A percentile compares a stretch with the other conserved stretches of the same genome.
These are phyloP conservation scores for Sordariomycetes sp. DNA, from an alignment of 2,329 filamentous ascomycete genomes.

Conservation along the genomic window DNA sequence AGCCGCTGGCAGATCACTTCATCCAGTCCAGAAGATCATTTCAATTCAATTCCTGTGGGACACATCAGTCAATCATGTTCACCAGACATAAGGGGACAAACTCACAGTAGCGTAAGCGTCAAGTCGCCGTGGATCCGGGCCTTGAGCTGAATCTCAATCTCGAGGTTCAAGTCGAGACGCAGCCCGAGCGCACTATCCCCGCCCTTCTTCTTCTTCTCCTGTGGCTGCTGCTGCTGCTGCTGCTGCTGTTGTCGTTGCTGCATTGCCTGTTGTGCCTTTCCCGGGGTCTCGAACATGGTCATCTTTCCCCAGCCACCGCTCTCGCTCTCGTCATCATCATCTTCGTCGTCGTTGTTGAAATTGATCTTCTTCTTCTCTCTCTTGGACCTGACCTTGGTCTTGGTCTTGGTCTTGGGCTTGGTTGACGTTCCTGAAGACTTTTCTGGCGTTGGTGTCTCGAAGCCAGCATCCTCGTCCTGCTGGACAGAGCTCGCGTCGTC, in stretches of 20 bases:
- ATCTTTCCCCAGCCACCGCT: constrained; percentile 4
- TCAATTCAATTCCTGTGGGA: too few species aligned
- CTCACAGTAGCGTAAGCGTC: constrained; percentile 60
- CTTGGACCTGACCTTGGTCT: constrained; percentile 6
- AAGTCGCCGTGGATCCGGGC: constrained; percentile 79
- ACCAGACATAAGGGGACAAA: too few species aligned
- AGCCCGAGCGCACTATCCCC: constrained; percentile 42
- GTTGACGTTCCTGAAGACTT: too few species aligned
- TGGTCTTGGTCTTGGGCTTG: constrained; percentile 2
- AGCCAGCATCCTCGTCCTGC: too few species aligned
- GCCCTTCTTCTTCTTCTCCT: constrained; percentile 10
- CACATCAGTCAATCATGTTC: too few species aligned
- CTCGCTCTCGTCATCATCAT: constrained; percentile 3
- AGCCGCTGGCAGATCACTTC: too few species aligned
- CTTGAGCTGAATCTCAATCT: constrained; percentile 78
- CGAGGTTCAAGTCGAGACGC: constrained; percentile 69
- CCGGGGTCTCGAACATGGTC: background rate
- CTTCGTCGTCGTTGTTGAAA: constrained; percentile 2
- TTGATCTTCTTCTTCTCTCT: constrained; percentile 4
- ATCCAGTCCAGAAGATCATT: too few species aligned
- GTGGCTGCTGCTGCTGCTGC: constrained; percentile 3
- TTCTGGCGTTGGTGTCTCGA: too few species aligned
- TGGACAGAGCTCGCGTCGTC: too few species aligned
- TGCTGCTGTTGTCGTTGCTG: constrained; percentile 12
- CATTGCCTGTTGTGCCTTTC: too few species aligned